phyloP scores from a whole-genome alignment of 176 grass and related monocot genomes.

The sorghum (Sorghum bicolor) region DNA sequence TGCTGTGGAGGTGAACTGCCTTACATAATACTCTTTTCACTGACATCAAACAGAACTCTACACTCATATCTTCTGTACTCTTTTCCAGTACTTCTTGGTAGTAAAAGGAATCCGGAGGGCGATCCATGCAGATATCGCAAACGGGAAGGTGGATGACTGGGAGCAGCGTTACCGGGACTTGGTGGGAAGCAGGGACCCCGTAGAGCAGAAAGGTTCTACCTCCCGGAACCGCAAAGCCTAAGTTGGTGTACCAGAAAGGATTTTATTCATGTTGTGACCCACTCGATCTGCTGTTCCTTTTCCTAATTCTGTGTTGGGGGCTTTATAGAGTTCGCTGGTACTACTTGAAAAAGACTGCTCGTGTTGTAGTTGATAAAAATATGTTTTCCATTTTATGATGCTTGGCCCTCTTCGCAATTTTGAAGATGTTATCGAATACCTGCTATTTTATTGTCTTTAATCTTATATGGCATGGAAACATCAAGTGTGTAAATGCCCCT shows the following conservation, averaged over 20 bases:
- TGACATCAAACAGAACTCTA: not conserved
- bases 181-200: constrained; percentile 35
- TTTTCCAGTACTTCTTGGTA: constrained; percentile 75
- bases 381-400: constrained; percentile 30
- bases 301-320: not conserved
- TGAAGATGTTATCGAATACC: constrained; percentile 22
- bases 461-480: not conserved
- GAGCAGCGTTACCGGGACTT: constrained; percentile 77
- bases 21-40: not conserved
- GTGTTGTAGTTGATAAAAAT: constrained; percentile 21
- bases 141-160: constrained; percentile 66
- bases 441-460: not conserved
- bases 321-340: constrained; percentile 43
- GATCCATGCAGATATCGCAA: constrained; percentile 59
- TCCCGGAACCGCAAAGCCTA: constrained; percentile 32
- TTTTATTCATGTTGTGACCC: not conserved
- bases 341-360: constrained; percentile 27
- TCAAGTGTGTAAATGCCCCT: not conserved
- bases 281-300: constrained; percentile 11
- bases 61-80: constrained; percentile 7
- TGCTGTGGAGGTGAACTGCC: constrained; percentile 54
- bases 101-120: constrained; percentile 68
- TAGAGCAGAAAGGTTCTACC: constrained; percentile 35
- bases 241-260: not conserved
- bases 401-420: constrained; percentile 33